These are phyloP conservation scores for Fusarium odoratissimum DNA, from an alignment of 2,329 filamentous ascomycete species.

Conservation along the genomic window DNA sequence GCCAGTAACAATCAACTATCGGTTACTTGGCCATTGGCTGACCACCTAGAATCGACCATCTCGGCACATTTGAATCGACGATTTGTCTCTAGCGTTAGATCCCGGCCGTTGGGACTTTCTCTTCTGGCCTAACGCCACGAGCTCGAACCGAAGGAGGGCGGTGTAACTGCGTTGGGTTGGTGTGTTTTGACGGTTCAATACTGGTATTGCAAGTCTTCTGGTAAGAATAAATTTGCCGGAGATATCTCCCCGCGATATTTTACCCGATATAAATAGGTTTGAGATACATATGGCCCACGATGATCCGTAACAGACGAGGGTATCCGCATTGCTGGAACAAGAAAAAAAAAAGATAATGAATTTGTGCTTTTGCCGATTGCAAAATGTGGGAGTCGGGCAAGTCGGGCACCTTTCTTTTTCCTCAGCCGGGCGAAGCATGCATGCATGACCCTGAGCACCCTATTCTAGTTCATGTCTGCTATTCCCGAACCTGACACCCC, in stretches of 20 bases:
- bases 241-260: conserved; percentile 17
- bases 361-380: conserved; percentile 3
- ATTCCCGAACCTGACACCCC: conserved; percentile 39
- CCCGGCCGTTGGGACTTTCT: conserved; percentile 32
- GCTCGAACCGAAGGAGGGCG: conserved; percentile 23
- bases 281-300: neutral
- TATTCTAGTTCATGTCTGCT: conserved; percentile 12
- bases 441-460: conserved; percentile 3
- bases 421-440: conserved; percentile 1
- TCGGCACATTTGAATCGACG: conserved; percentile 20
- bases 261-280: conserved; percentile 1
- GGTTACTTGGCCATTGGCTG: conserved; percentile 23
- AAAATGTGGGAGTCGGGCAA: conserved; percentile 7
- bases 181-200: neutral
- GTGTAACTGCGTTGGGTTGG: conserved; percentile 12
- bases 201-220: neutral
- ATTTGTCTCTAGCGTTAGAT: conserved; percentile 35
- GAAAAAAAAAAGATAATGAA: neutral
- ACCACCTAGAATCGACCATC: conserved; percentile 5
- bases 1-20: conserved; percentile 21
- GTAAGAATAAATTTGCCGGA: conserved; percentile 8
- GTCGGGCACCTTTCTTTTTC: conserved; percentile 14
- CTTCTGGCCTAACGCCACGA: conserved; percentile 14
- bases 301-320: neutral
- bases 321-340: conserved; percentile 4